phyloP scores from a whole-genome alignment of 2,329 filamentous ascomycete genomes.

The Exophiala aquamarina region DNA sequence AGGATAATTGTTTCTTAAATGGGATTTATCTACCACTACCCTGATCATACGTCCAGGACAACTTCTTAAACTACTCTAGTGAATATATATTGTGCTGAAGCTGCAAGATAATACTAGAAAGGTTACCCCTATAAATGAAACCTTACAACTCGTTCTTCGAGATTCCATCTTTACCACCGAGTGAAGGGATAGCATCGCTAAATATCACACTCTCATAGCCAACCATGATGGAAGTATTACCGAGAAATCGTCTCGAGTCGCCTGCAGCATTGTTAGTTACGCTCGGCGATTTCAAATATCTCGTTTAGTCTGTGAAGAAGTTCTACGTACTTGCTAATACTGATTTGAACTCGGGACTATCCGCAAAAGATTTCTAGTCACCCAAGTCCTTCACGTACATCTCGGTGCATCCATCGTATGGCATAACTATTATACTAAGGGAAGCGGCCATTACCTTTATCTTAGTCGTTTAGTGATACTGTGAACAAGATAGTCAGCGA shows the following conservation, averaged over 20 bases:
- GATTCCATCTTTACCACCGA: conserved; percentile 1
- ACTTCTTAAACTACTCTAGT: no score
- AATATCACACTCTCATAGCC: conserved; percentile 7
- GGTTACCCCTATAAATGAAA: no score
- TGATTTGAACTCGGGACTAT: neutral
- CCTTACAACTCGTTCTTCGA: conserved; percentile 2
- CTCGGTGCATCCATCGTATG: conserved; percentile 7
- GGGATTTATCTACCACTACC: no score
- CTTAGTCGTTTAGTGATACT: conserved; percentile 7
- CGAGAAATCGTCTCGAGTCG: neutral
- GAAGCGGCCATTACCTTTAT: neutral
- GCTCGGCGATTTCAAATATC: neutral
- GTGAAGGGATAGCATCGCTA: neutral
- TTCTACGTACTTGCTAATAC: neutral
- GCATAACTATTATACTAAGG: neutral
- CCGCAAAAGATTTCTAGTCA: conserved; percentile 1
- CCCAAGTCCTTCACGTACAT: conserved; percentile 3
- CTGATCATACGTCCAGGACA: no score
- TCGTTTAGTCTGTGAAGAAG: neutral
- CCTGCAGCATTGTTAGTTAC: neutral
- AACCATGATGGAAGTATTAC: conserved; percentile 1
- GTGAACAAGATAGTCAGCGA: neutral
- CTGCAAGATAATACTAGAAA: no score
- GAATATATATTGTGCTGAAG: no score
- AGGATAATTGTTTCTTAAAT: no score